phyloP scores from a whole-genome alignment of 441 rosid species.

The Omphalea diandra region DNA sequence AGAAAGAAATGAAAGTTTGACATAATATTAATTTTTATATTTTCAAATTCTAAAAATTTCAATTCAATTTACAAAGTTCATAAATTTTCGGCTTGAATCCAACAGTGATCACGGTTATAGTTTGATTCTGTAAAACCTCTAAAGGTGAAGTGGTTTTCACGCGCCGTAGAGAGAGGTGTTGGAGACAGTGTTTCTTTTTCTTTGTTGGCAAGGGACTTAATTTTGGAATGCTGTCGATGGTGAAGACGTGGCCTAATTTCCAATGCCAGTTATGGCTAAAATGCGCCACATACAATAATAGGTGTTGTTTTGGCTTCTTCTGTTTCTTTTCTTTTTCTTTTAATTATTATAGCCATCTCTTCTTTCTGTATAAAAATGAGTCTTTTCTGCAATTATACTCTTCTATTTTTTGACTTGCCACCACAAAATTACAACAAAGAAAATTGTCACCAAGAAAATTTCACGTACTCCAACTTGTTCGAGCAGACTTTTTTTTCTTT shows the following conservation, averaged over 20 bases:
- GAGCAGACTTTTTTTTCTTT: neutral
- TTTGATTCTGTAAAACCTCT: no score
- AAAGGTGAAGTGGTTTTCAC: neutral
- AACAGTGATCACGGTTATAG: no score
- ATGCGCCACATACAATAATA: conserved; percentile 12
- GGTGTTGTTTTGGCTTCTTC: neutral
- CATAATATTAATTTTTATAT: no score
- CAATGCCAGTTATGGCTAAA: conserved; percentile 25
- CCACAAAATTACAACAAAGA: neutral
- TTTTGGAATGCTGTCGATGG: neutral
- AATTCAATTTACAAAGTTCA: no score
- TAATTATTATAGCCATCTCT: neutral
- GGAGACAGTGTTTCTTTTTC: neutral
- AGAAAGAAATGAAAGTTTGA: no score
- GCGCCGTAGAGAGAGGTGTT: neutral
- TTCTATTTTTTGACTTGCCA: neutral
- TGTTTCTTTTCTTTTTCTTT: neutral
- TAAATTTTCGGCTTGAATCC: no score
- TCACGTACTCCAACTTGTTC: no score
- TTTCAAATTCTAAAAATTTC: no score
- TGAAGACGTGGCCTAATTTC: conserved; percentile 35
- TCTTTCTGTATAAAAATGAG: no score
- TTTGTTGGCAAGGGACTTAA: neutral
- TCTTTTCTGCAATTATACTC: neutral
- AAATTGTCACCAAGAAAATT: no score